A percentile compares a stretch with the other conserved stretches of the same genome.
These are phyloP conservation scores for Golubevia pallescens DNA, from an alignment of 1,284 basidiomycete species.

Conservation along the genomic window DNA sequence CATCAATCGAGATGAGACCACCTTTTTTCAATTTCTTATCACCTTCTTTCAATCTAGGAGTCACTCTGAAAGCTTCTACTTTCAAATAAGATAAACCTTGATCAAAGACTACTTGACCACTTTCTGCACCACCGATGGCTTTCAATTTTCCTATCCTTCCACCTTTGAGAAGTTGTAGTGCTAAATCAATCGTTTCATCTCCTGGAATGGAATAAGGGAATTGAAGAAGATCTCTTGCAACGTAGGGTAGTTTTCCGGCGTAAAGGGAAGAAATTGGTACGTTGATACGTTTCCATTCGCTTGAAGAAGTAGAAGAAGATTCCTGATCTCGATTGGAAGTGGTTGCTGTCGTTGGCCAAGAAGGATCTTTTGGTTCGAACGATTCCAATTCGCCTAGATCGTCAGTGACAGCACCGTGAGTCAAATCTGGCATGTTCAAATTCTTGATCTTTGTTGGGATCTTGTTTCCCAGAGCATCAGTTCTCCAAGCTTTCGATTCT, in stretches of 20 bases:
- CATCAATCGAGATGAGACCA: not conserved
- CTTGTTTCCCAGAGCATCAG: not conserved
- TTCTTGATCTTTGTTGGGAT: not conserved
- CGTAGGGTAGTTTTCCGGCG: constrained; percentile 56
- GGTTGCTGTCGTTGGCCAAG: constrained; percentile 20
- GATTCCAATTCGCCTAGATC: constrained; percentile 19
- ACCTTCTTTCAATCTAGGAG: constrained; percentile 31
- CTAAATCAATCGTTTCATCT: constrained; percentile 47
- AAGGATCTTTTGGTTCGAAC: constrained; percentile 31
- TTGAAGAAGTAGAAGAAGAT: not conserved
- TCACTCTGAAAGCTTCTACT: constrained; percentile 51
- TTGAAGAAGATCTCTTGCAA: constrained; percentile 53
- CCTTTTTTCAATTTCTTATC: constrained; percentile 28
- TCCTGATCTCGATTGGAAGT: not conserved
- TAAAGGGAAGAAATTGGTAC: constrained; percentile 45
- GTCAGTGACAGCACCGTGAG: constrained; percentile 39
- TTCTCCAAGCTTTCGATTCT: too few relatives aligned
- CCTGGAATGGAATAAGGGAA: constrained; percentile 52
- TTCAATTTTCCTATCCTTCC: constrained; percentile 41
- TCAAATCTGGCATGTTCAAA: constrained; percentile 2
- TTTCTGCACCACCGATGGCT: constrained; percentile 37
- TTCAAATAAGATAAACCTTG: constrained; percentile 46
- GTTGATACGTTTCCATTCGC: constrained; percentile 31
- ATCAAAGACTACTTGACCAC: constrained; percentile 42
- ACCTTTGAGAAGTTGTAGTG: constrained; percentile 38